Evolutionary conservation across 441 rosid species (phyloP).

Genomic region (Populus hybrid): DNA sequence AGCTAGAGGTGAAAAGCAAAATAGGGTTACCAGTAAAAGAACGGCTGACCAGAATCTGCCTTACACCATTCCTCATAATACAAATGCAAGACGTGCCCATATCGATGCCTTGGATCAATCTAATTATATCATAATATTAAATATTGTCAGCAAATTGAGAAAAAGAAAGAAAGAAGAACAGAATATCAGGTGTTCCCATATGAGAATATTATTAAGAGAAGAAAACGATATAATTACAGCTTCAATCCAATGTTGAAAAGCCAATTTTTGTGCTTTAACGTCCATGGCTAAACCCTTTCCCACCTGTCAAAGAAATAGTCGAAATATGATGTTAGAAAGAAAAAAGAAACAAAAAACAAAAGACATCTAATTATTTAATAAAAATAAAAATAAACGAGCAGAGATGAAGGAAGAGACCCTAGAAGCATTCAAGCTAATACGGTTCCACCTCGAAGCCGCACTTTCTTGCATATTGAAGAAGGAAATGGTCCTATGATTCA

Average conservation of each 20-base stretch:
- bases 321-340: not conserved
- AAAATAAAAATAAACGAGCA: not conserved
- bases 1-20: not conserved
- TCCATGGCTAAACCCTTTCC: constrained; percentile 81
- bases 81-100: constrained; percentile 73
- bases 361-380: not conserved
- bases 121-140: constrained; percentile 12
- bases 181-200: no score
- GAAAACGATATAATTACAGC: constrained; percentile 48
- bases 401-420: constrained; percentile 40
- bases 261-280: constrained; percentile 81
- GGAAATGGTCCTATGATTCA: constrained; percentile 72
- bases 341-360: not conserved
- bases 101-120: constrained; percentile 96
- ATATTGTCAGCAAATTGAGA: not conserved
- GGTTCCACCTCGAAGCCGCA: constrained; percentile 77
- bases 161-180: not conserved
- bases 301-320: constrained; percentile 45
- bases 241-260: constrained; percentile 97
- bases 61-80: constrained; percentile 80
- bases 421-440: constrained; percentile 68
- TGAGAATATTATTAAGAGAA: not conserved
- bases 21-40: constrained; percentile 71
- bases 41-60: constrained; percentile 77
- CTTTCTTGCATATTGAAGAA: constrained; percentile 74